phyloP scores from a whole-genome alignment of 257 asterid species.

The Ilex aquifolium region DNA sequence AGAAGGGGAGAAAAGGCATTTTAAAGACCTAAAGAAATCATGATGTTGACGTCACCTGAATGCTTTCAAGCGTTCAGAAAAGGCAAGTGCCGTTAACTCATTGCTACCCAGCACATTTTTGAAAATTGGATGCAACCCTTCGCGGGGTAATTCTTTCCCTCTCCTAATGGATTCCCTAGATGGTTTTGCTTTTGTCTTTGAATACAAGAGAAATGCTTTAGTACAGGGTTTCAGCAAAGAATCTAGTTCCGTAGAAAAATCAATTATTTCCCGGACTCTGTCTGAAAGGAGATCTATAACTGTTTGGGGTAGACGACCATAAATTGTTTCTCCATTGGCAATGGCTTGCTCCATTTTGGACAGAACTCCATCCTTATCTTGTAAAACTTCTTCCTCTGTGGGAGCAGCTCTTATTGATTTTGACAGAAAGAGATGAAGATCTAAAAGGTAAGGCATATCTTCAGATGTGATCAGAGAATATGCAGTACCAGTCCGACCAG shows the following conservation, averaged over 20 bases:
- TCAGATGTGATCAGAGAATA: conserved; percentile 80
- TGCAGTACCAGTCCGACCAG: conserved; percentile 89
- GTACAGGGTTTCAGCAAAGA: conserved; percentile 62
- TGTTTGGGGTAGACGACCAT: conserved; percentile 89
- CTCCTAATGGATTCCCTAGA: conserved; percentile 79
- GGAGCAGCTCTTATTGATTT: conserved; percentile 88
- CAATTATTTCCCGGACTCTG: conserved; percentile 80
- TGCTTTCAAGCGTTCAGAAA: conserved; percentile 82
- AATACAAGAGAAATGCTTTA: conserved; percentile 62
- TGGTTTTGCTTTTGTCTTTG: conserved; percentile 82
- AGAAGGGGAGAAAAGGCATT: not conserved
- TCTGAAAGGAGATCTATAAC: conserved; percentile 77
- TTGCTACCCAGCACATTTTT: conserved; percentile 52
- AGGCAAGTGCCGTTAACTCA: conserved; percentile 84
- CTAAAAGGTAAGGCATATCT: conserved; percentile 79
- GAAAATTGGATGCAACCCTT: conserved; percentile 90
- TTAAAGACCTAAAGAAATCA: not conserved
- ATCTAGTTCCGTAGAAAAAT: conserved; percentile 59
- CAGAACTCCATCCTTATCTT: conserved; percentile 57
- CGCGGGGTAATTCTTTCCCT: conserved; percentile 72
- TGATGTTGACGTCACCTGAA: conserved; percentile 45
- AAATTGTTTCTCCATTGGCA: conserved; percentile 72
- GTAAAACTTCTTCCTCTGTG: conserved; percentile 71
- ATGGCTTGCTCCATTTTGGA: conserved; percentile 57
- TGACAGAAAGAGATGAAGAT: conserved; percentile 93